Conservation (phyloP, 306 rosid genomes). For the Sophora flavescens region DNA sequence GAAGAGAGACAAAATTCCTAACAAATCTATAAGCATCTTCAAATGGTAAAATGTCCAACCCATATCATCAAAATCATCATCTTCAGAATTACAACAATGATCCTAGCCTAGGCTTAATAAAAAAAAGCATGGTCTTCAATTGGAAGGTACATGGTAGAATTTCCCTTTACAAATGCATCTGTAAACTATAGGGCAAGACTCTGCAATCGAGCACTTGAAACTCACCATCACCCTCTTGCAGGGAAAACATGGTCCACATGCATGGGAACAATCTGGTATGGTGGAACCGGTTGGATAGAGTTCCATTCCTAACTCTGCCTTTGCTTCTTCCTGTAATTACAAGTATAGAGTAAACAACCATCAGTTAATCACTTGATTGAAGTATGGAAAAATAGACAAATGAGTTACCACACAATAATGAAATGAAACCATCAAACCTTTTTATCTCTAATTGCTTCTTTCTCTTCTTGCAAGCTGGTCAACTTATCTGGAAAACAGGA, state of each 20-base stretch:
- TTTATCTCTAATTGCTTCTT: constrained; percentile 8
- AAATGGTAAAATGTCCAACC: constrained; percentile 23
- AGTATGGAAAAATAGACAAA: neutral
- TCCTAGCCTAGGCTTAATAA: constrained; percentile 15
- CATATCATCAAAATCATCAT: neutral
- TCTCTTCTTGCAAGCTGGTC: constrained; percentile 49
- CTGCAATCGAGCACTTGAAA: constrained; percentile 82
- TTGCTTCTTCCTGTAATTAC: constrained; percentile 52
- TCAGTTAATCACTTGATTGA: neutral
- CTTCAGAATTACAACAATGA: constrained; percentile 38
- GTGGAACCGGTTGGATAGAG: constrained; percentile 76
- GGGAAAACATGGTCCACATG: constrained; percentile 94
- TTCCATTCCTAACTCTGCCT: constrained; percentile 60
- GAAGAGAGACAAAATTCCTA: neutral
- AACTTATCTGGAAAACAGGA: constrained; percentile 39
- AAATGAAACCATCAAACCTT: constrained; percentile 51
- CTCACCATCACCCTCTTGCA: constrained; percentile 95
- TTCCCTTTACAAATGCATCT: constrained; percentile 86
- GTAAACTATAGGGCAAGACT: constrained; percentile 92
- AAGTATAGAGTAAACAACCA: neutral
- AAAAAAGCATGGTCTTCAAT: constrained; percentile 46
- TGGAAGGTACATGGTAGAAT: constrained; percentile 93
- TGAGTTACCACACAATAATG: neutral
- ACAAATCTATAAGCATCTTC: constrained; percentile 30
- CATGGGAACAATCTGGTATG: constrained; percentile 94